Base-by-base conservation (phyloP, 257 asterid genomes). In the Solanum microdontum region DNA sequence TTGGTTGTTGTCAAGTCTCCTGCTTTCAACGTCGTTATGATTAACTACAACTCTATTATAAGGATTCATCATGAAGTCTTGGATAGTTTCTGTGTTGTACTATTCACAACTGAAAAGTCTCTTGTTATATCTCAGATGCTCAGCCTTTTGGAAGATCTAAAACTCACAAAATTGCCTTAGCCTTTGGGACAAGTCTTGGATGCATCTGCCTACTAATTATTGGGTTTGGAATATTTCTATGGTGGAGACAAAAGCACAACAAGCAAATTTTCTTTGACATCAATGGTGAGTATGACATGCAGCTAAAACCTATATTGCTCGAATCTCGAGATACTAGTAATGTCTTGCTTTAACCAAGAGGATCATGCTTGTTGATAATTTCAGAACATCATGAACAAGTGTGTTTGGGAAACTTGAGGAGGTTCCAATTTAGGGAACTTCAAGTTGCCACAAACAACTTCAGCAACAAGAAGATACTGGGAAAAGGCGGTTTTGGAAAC, bases 401-500 rank as follows among this genome's bases (percentile, higher is more conserved):
- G 75, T 92, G 96, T 86, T 88, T 93, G n/a, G 99, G 99, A 88
- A 97, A 97, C 92, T 66, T 95, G 77, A 93, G 96, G 88, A 90
- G 93, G 85, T 95, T 97, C 93, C 94, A 87, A 24, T 95, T 95
- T 55, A 89, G 94, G 82, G 98, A 95, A 73, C 99, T 97, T 39
- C 97, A 94, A 89, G 88, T 86, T 26, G 99, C 99, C 21, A 97
- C 99, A 12, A 90, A 93, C 92, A 94, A 95, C 88, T 97, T 97
- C 92, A 95, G 98, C 93, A 93, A 90, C 94, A 97, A 95, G 90
- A 91, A 93, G 93, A 92, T 97, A 68, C 91, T 95, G 14, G 99
- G 99, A 5, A 97, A 95, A 87, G 99, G 99, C 3, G 99, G 99
- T 30, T 97, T 93, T 21, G 99, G 99, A 43, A 91, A 92, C 26